These are phyloP conservation scores for Gypsophila paniculata DNA, from an alignment of 179 eudicot genomes.

Conservation along the genomic window DNA sequence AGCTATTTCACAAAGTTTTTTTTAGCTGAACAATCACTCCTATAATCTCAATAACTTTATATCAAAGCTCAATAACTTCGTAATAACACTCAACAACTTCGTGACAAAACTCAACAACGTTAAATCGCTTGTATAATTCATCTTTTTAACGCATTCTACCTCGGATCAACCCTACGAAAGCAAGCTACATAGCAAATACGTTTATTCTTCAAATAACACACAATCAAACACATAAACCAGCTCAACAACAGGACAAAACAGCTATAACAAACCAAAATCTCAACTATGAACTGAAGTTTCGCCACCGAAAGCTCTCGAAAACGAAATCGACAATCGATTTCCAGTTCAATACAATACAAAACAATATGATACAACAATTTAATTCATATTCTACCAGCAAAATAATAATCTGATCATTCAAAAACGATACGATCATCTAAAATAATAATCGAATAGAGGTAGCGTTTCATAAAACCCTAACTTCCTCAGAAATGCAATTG, in stretches of 20 bases:
- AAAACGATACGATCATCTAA: neutral
- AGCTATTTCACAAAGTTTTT: no score
- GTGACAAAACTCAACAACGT: no score
- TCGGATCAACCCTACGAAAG: no score
- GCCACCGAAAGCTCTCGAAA: neutral
- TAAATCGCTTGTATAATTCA: no score
- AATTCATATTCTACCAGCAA: neutral
- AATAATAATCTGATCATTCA: neutral
- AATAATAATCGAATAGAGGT: neutral
- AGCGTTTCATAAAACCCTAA: neutral
- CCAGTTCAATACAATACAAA: no score
- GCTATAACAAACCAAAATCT: neutral
- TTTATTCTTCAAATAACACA: no score
- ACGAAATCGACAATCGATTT: neutral
- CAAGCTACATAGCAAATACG: no score
- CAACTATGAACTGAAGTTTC: neutral
- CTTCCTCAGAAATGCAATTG: neutral
- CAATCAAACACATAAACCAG: neutral
- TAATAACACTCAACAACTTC: no score
- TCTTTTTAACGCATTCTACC: no score
- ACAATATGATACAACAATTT: neutral
- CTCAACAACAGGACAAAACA: neutral
- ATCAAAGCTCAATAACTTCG: no score
- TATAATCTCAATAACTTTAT: no score
- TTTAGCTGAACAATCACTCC: no score